Percentiles rank a stretch among this genome's conserved stretches.
Evolutionary conservation across 176 grass and related monocot genomes (phyloP).

Genomic region (Zoysia pacifica): DNA sequence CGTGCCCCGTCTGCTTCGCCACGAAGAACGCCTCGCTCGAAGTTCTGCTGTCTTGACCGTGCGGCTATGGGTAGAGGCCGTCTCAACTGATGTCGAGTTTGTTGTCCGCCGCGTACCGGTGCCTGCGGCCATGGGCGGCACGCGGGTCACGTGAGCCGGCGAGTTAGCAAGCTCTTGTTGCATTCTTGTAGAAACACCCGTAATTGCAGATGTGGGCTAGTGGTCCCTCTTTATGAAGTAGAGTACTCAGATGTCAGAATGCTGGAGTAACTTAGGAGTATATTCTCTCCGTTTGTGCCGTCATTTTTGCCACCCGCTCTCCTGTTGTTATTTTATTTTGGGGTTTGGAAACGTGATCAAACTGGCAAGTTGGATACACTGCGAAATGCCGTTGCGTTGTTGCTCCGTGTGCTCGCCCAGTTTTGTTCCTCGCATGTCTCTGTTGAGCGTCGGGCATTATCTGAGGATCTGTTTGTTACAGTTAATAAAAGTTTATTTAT

Average conservation of each 20-base stretch:
- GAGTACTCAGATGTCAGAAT: not conserved
- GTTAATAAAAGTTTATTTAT: too few species aligned
- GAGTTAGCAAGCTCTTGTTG: not conserved
- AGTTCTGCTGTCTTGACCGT: conserved; percentile 38
- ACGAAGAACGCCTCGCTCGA: conserved; percentile 58
- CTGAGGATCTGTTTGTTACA: too few species aligned
- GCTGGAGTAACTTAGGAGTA: not conserved
- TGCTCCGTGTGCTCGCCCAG: too few species aligned
- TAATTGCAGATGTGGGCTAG: not conserved
- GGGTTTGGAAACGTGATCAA: too few species aligned
- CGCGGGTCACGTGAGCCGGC: not conserved
- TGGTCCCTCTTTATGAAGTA: not conserved
- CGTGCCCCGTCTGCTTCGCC: conserved; percentile 53
- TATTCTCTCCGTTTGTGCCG: too few species aligned
- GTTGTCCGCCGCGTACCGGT: not conserved
- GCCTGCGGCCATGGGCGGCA: not conserved
- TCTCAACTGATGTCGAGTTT: not conserved
- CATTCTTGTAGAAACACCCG: not conserved
- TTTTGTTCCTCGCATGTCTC: too few species aligned
- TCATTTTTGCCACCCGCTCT: too few species aligned
- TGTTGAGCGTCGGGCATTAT: too few species aligned
- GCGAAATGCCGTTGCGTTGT: too few species aligned
- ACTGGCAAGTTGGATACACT: too few species aligned
- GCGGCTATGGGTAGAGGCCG: too few species aligned
- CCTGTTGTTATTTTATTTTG: too few species aligned